These are phyloP conservation scores for Trametes cinnabarina DNA, from an alignment of 768 basidiomycete genomes.

Conservation along the genomic window DNA sequence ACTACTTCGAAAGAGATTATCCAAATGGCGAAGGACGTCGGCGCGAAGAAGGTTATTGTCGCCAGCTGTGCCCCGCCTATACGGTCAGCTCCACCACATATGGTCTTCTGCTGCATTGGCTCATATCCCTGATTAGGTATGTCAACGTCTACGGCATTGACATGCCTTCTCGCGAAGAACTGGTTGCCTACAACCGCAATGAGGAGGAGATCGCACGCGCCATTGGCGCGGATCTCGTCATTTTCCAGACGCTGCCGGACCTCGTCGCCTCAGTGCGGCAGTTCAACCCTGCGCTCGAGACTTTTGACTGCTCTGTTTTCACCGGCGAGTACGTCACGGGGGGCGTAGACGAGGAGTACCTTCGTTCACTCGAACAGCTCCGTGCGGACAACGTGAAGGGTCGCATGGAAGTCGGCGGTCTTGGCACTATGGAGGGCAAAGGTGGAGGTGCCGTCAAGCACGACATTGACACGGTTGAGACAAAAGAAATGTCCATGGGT, in stretches of 20 bases:
- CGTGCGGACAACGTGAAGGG: constrained; percentile 79
- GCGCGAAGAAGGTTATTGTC: constrained; percentile 92
- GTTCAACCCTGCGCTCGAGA: constrained; percentile 71
- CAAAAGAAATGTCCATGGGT: constrained; percentile 26
- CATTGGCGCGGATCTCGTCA: constrained; percentile 93
- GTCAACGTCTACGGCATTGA: constrained; percentile 99
- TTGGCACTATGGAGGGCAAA: constrained; percentile 29
- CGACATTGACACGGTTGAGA: constrained; percentile 21
- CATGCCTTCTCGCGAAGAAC: constrained; percentile 94
- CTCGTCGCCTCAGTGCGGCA: constrained; percentile 82
- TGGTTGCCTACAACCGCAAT: constrained; percentile 81
- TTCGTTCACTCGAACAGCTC: constrained; percentile 68
- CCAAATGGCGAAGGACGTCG: constrained; percentile 99
- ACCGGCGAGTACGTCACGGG: constrained; percentile 97
- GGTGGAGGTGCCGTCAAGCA: constrained; percentile 16
- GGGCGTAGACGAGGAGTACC: constrained; percentile 80
- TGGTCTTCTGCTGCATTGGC: background rate
- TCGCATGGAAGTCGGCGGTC: constrained; percentile 28
- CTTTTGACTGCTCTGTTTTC: constrained; percentile 97
- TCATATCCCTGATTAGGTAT: constrained; percentile 43
- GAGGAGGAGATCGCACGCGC: constrained; percentile 67
- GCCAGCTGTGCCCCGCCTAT: constrained; percentile 98
- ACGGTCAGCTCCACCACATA: constrained; percentile 46
- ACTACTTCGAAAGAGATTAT: constrained; percentile 99
- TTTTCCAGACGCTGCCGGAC: constrained; percentile 92